Evolutionary conservation across 306 rosid species (phyloP), one percentile per base, ranked within the genome.

Genomic region (Arachis stenosperma): DNA sequence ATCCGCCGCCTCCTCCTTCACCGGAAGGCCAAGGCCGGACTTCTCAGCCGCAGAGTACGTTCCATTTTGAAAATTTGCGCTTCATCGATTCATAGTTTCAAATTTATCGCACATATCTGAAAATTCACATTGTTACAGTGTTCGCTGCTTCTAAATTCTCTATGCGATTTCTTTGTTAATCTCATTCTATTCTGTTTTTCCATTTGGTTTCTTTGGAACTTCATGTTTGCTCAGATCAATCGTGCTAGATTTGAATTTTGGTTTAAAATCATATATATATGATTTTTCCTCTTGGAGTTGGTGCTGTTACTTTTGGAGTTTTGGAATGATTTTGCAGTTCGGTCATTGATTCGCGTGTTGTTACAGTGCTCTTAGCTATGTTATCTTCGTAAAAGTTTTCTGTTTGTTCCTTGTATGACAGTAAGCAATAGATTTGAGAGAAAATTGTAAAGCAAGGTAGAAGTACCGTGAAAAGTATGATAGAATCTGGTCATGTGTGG

Each of bases 1-100:
- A 58, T 86, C 78, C 96, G 96, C 9, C 98, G 98, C 70, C 82
- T 92, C 69, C 96, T 92, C 6, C 93, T 92, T 63, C 69, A 70
- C 58, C 84, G 86, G 65, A 92, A 89, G 85, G 87, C 92, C 17
- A 89, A 82, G 73, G 81, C 89, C 75, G 89, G 86, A 10, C 56
- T 82, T 75, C 54, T 77, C 44, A 88, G 87, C 84, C 98, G 94
- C 13, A 70, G 58, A 67, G 97, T 91, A 91, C 7, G 90, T 76
- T 76, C 65, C 60, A 9, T 41, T 6, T 39, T 2, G 13, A 58
- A 65, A 52, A 39, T 36, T 10, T 11, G 5, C 48, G 5, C 71
- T 22, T 14, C 47, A 44, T 69, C 37, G 41, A 43, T 17, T 52
- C 57, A 51, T 42, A 41, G 42, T 37, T 30, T 10, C 50, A 12